Base-by-base conservation (phyloP, 805 yeast species). In the Zygosaccharomyces lentus region DNA sequence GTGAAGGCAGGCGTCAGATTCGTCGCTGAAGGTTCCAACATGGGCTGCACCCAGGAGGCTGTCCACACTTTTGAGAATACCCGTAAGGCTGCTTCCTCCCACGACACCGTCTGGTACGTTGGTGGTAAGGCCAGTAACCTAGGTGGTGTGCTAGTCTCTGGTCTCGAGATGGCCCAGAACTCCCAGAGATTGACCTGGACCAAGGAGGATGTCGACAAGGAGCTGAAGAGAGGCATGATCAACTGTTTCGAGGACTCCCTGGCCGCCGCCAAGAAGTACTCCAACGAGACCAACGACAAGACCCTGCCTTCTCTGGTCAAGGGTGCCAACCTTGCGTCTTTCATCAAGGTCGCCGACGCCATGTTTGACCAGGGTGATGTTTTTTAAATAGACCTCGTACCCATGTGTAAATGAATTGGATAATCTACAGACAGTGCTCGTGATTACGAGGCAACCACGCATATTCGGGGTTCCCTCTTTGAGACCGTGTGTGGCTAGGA, bases 311-410 rank as follows among this genome's bases (percentile, higher is more conserved):
- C 98, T 40, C 79, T 91, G 65, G 96, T 91, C 60, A 87, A 87
- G 80, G 99, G 99, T 77, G 98, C 98, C 64, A 91, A 91, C 84
- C 84, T 91, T 76, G 97, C 98, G 57, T 97, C 97, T 73, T 91
- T 91, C 82, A 81, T 90, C 69, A 91, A 91, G 81, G 99, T 91
- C 64, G 97, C 96, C 59, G 93, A 87, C 61, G 98, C 97, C 62
- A 91, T 91, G 99, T 84, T 85, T 67, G 95, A 78, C 78, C 96
- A 87, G 72, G 99, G 98, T 76, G 97, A 91, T 60, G 74, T 72
- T 51, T 72, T 52, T 27, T 60, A 60, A 53, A 25, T 44, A 37
- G 31, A 37, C 21, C 21, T 19, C 21, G 5, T 37, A 37, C 34
- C 26, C 24, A 37, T 37, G 41, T 37, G 41, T 37, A 37, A 37